Evolutionary conservation across 345 rosid species (phyloP), one percentile per base, ranked within the genome.

Genomic region (Dovyalis caffra): DNA sequence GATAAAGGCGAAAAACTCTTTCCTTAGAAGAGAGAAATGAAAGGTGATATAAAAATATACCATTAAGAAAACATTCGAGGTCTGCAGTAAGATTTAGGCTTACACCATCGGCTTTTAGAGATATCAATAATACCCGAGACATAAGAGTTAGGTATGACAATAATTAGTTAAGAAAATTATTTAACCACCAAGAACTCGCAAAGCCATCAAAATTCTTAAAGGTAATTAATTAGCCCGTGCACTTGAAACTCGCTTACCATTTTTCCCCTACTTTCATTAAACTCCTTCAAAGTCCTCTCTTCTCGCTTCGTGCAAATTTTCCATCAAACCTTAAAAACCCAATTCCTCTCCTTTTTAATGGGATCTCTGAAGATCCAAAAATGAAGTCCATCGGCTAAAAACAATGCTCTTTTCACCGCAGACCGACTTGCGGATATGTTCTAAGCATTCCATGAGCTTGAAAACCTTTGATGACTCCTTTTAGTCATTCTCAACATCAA

Each of bases 371-470:
- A 88, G 90, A 71, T 90, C 90, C 68, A 88, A 49, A 76, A 90
- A 88, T 20, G 91, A 87, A 71, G 90, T 89, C 93, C 93, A 87
- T 68, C 88, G 93, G 79, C 91, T 90, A 67, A 90, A 90, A 20
- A 90, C 86, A 25, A 88, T 86, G 82, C 93, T 85, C 83, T 87
- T 90, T 75, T 86, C 83, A 0, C 89, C 87, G 14, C 67, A 74
- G 66, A 82, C 82, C 11, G 82, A 82, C 20, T 9, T 34, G 49
- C 56, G 32, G 56, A 84, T 76, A n/a, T 47, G 28, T 43, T 84
- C 90, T 72, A 90, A 80, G 81, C 87, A 86, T 10, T 86, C 76
- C 45, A 86, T 47, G 18, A 89, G 83, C 72, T 83, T 84, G 2
- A 84, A 70, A 49, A 89, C 83, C 83, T 87, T 89, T 25, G 89